Evolutionary conservation across 208 protist genomes (phyloP).

Genomic region (Trypanosoma avium): DNA sequence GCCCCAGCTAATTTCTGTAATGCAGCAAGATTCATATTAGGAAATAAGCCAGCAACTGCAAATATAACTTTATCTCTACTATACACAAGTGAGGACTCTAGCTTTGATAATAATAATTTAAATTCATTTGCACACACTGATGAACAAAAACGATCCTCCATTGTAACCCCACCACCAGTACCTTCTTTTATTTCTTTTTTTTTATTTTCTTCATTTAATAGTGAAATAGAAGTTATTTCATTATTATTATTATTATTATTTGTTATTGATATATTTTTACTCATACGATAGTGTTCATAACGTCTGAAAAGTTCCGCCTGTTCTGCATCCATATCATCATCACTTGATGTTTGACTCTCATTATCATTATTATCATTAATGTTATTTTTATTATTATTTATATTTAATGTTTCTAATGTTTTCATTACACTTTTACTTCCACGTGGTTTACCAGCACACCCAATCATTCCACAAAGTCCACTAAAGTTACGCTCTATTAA

Average conservation of each 20-base stretch:
- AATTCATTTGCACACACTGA: conserved; percentile 48
- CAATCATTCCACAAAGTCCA: conserved; percentile 57
- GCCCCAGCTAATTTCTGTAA: conserved; percentile 57
- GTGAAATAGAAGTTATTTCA: too few relatives aligned
- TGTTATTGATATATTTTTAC: too few relatives aligned
- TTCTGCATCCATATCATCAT: conserved; percentile 11
- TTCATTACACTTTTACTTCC: conserved; percentile 8
- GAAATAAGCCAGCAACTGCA: conserved; percentile 58
- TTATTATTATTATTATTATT: too few relatives aligned
- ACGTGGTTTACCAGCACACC: conserved; percentile 47
- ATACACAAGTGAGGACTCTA: conserved; percentile 34
- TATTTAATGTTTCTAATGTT: background rate
- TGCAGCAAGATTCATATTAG: conserved; percentile 43
- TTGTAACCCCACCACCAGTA: conserved; percentile 21
- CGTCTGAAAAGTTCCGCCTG: conserved; percentile 53
- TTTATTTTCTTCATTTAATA: too few relatives aligned
- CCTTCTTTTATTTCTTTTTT: too few relatives aligned
- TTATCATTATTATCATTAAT: conserved; percentile 6
- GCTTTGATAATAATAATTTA: conserved; percentile 26
- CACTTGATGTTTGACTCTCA: conserved; percentile 2
- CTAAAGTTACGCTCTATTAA: conserved; percentile 69
- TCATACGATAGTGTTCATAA: conserved; percentile 44
- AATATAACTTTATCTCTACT: conserved; percentile 39
- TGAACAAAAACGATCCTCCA: conserved; percentile 69
- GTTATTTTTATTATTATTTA: conserved; percentile 15